Base-by-base conservation (phyloP, 129 eudicot genomes). In the Chrysanthemum seticuspe region DNA sequence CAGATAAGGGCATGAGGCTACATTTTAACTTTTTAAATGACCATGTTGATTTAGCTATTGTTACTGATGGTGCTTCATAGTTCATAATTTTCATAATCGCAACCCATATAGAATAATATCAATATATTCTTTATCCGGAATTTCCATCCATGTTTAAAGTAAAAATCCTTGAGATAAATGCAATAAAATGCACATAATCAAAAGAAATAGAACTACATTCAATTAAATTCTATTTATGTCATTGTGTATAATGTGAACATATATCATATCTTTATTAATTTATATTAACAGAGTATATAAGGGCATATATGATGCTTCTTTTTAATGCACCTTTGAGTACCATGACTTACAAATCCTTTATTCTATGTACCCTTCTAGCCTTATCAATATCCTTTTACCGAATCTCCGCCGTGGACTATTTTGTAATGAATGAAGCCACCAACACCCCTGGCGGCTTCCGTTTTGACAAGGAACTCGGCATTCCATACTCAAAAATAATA, bases 401-500 rank as follows among this genome's bases (percentile, higher is more conserved):
- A n/a, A 54, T 78, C 52, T 12, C 40, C 3, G 53, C 73, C 19
- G 73, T 78, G 40, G 15, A 64, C 34, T 78, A 78, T 53, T 11
- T 3, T 5, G 77, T 65, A 23, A 71, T 2, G 1, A 45, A 52
- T 16, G 19, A 53, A 1, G 66, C 11, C 6, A 10, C 76, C 0
- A 47, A 13, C 55, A 13, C 65, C 18, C 53, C 54, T 11, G 76
- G 81, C 2, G 71, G 67, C 44, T 16, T 27, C 1, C 25, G 45
- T 8, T 78, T 71, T 73, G 16, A 36, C 19, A 65, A 64, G 0
- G 40, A 23, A 6, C 44, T 78, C 10, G 67, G 78, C 1, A 34
- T 78, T 31, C 73, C 73, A 1, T 78, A 36, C 78, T 10, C 77
- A n/a, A 65, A 55, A 44, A n/a, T 65, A 65, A 45, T 66, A 65